A percentile compares a stretch with the other conserved stretches of the same genome.
These are phyloP conservation scores for Flaveria sonorensis DNA, from an alignment of 129 eudicot species.

Conservation along the genomic window DNA sequence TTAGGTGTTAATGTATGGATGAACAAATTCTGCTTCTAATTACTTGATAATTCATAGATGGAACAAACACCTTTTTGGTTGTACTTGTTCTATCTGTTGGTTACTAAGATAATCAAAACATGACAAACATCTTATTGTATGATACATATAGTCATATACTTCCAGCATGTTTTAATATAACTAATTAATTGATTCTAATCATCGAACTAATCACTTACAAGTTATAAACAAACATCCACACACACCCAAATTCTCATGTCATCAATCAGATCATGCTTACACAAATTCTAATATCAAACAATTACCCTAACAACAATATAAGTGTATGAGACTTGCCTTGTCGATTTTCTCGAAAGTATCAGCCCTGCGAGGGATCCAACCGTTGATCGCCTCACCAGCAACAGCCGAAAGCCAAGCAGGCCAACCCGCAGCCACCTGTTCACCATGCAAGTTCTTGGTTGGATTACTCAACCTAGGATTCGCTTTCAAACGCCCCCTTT, in stretches of 20 bases:
- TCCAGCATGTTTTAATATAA: neutral
- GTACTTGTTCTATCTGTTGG: too few relatives aligned
- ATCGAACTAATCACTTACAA: neutral
- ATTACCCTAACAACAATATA: neutral
- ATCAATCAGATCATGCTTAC: neutral
- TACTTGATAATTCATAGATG: too few relatives aligned
- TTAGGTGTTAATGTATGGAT: neutral
- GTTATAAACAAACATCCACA: neutral
- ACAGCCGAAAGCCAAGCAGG: conserved; percentile 88
- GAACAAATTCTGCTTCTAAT: neutral
- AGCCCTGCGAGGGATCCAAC: conserved; percentile 90
- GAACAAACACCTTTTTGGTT: too few relatives aligned
- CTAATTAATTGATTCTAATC: neutral
- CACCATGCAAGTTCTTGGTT: conserved; percentile 62
- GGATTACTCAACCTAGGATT: conserved; percentile 69
- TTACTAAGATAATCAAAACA: neutral
- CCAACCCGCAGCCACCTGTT: conserved; percentile 97
- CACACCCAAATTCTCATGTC: neutral
- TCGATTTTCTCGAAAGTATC: conserved; percentile 84
- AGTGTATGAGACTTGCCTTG: conserved; percentile 45
- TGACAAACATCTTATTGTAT: neutral
- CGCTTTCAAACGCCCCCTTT: conserved; percentile 47
- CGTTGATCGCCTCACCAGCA: conserved; percentile 83
- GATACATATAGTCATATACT: neutral
- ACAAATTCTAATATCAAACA: neutral